phyloP scores from a whole-genome alignment of 2,329 filamentous ascomycete genomes.

The Cordyceps cicadae region DNA sequence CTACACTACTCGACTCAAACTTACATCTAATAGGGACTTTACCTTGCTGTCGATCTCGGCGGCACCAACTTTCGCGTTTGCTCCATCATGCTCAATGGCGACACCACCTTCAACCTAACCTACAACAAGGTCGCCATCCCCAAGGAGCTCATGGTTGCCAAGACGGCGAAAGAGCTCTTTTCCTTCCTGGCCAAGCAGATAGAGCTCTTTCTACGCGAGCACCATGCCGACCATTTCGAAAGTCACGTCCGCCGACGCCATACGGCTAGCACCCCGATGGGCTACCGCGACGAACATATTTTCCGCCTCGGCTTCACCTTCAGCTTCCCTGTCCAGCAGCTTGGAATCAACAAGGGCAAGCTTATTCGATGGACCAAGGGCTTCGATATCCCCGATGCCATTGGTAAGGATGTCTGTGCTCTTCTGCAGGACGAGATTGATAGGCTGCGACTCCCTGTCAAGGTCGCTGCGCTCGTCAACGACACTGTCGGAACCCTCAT shows the following conservation, averaged over 20 bases:
- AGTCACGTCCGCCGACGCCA: constrained; percentile 57
- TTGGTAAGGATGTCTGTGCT: constrained; percentile 90
- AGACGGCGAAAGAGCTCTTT: constrained; percentile 81
- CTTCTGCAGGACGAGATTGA: constrained; percentile 87
- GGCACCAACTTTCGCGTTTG: constrained; percentile 98
- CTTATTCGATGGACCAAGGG: constrained; percentile 98
- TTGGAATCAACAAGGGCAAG: constrained; percentile 89
- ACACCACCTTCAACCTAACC: constrained; percentile 88
- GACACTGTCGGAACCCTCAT: constrained; percentile 97
- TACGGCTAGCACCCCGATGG: constrained; percentile 49
- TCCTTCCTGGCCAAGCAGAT: constrained; percentile 89
- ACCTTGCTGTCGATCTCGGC: constrained; percentile 94
- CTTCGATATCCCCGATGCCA: constrained; percentile 89
- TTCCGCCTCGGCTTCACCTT: constrained; percentile 98
- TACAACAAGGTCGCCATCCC: constrained; percentile 91
- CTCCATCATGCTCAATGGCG: constrained; percentile 85
- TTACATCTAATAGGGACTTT: constrained; percentile 61
- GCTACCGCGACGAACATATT: constrained; percentile 62
- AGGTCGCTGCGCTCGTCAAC: constrained; percentile 92
- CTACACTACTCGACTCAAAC: not conserved
- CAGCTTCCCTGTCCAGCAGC: constrained; percentile 90
- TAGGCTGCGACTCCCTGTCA: constrained; percentile 74
- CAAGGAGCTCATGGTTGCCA: constrained; percentile 79
- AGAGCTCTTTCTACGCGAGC: constrained; percentile 74
- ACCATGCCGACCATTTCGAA: constrained; percentile 82